These are phyloP conservation scores for Phialemoniopsis sp. DNA, from an alignment of 2,329 filamentous ascomycete genomes.

Conservation along the genomic window DNA sequence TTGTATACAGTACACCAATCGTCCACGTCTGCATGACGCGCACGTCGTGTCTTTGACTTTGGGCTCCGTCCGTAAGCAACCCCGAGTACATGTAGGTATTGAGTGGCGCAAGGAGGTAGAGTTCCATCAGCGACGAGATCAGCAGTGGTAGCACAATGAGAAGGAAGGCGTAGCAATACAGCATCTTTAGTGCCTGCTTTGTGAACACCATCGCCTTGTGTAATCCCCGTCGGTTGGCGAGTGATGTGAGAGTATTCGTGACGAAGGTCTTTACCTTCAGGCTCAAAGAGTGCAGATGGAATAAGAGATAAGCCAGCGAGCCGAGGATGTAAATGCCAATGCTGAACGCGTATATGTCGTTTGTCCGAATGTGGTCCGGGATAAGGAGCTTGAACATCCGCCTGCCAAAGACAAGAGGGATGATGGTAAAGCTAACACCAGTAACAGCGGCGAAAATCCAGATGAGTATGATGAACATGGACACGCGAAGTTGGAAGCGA, in stretches of 20 bases:
- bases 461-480: constrained; percentile 81
- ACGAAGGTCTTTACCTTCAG: constrained; percentile 24
- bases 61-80: constrained; percentile 16
- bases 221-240: constrained; percentile 22
- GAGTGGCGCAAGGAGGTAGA: constrained; percentile 83
- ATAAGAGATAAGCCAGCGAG: constrained; percentile 56
- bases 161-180: constrained; percentile 74
- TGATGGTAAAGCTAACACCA: constrained; percentile 78
- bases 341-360: constrained; percentile 95
- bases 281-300: constrained; percentile 42
- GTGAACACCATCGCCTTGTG: constrained; percentile 20
- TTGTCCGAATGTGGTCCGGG: constrained; percentile 69
- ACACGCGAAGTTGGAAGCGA: constrained; percentile 74
- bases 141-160: constrained; percentile 77
- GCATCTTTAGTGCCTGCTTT: constrained; percentile 39
- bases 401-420: constrained; percentile 83
- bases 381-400: constrained; percentile 70
- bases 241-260: constrained; percentile 13
- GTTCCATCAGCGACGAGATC: constrained; percentile 74
- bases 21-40: constrained; percentile 94
- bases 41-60: constrained; percentile 59
- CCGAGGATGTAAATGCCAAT: constrained; percentile 82
- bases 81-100: constrained; percentile 66
- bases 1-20: constrained; percentile 83
- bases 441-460: constrained; percentile 91